Conservation (phyloP, 2,329 filamentous ascomycete species). For the Claviceps sp. region DNA sequence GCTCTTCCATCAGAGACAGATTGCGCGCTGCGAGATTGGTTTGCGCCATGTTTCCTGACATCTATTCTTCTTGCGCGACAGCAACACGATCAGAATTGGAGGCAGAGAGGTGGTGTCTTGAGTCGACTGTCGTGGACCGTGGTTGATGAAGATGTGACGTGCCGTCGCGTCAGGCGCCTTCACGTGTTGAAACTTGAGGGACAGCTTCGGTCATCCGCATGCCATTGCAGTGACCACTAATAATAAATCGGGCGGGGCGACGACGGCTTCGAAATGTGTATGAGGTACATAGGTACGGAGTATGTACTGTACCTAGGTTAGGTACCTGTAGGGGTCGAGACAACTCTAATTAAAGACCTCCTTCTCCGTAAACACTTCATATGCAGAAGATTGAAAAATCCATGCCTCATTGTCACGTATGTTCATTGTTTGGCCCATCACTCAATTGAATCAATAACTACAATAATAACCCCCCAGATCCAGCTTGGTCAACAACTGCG, state of each 20-base stretch:
- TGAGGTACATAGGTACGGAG: no score
- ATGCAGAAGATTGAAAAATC: no score
- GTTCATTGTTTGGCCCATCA: background rate
- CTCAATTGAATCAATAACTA: slow-evolving; percentile 8
- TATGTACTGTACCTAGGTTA: no score
- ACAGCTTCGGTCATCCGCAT: background rate
- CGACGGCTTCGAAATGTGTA: background rate
- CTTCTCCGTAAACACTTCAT: no score
- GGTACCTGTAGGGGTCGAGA: background rate
- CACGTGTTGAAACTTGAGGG: background rate
- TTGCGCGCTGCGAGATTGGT: slow-evolving; percentile 34
- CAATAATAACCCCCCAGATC: slow-evolving; percentile 59
- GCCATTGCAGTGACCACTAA: no score
- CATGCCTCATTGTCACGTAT: background rate
- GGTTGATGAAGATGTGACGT: background rate
- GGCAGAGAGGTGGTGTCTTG: background rate
- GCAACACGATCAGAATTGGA: background rate
- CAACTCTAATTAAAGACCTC: no score
- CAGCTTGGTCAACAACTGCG: slow-evolving; percentile 53
- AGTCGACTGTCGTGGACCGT: background rate
- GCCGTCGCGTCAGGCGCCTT: background rate
- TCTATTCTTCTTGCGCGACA: background rate
- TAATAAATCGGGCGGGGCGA: background rate
- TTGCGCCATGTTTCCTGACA: slow-evolving; percentile 30
- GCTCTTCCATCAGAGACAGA: slow-evolving; percentile 80